Evolutionary conservation across 2,329 filamentous ascomycete species (phyloP).

Genomic region (Hansfordia pulvinata): DNA sequence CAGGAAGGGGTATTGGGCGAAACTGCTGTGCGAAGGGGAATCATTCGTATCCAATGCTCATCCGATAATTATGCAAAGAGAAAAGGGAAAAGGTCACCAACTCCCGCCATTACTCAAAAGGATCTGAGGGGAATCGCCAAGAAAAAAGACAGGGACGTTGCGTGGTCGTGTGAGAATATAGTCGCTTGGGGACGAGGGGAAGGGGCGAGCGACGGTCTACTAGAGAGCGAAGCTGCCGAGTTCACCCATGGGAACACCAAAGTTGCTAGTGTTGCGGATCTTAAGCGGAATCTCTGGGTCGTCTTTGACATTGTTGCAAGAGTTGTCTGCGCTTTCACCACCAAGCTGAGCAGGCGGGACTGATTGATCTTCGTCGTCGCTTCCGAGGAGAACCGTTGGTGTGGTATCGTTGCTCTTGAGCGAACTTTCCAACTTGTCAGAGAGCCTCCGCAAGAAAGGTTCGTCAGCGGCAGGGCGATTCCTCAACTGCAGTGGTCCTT

Average conservation of each 20-base stretch:
- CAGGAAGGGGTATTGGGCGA: too few relatives aligned
- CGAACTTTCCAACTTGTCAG: slow-evolving; percentile 36
- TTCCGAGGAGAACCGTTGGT: slow-evolving; percentile 24
- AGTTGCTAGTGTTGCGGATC: neutral
- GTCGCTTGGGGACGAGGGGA: too few relatives aligned
- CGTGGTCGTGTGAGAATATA: too few relatives aligned
- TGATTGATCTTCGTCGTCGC: neutral
- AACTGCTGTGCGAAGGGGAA: too few relatives aligned
- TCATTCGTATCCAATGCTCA: too few relatives aligned
- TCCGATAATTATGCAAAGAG: too few relatives aligned
- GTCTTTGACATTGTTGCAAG: neutral
- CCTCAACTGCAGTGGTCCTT: slow-evolving; percentile 37
- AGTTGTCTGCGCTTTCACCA: neutral
- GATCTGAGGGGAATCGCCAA: too few relatives aligned
- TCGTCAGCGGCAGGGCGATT: slow-evolving; percentile 44
- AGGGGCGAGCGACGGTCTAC: too few relatives aligned
- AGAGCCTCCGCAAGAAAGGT: slow-evolving; percentile 34
- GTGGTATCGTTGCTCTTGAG: slow-evolving; percentile 30
- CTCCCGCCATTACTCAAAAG: too few relatives aligned
- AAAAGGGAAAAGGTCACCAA: too few relatives aligned
- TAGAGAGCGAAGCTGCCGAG: too few relatives aligned
- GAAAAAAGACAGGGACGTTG: too few relatives aligned
- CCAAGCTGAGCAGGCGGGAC: neutral
- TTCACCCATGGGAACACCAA: neutral
- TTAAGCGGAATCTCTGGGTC: neutral